A percentile compares a stretch with the other conserved stretches of the same genome.
phyloP scores from a whole-genome alignment of 1,284 basidiomycete genomes.

The Phellinidium pouzarii region DNA sequence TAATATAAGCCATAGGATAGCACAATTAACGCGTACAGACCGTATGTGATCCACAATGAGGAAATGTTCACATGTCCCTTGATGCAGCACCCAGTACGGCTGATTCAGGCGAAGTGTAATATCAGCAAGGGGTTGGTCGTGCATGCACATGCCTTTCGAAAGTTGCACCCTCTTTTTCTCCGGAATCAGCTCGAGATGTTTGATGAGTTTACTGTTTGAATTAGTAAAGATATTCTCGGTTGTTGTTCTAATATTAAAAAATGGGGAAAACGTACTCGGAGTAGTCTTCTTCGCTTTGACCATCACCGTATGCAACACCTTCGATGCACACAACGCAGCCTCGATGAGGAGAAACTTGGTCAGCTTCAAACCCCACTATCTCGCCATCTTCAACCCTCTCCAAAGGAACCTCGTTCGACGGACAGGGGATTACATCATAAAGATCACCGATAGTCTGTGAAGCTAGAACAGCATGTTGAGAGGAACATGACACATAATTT shows the following conservation, averaged over 20 bases:
- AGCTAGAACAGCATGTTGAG: conserved; percentile 62
- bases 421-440: conserved; percentile 54
- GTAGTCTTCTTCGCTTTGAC: conserved; percentile 42
- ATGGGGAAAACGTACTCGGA: conserved; percentile 42
- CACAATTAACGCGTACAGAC: conserved; percentile 30
- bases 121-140: conserved; percentile 42
- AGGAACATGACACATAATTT: conserved; percentile 52
- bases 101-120: conserved; percentile 56
- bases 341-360: conserved; percentile 19
- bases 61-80: conserved; percentile 77
- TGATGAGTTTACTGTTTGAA: conserved; percentile 48
- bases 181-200: conserved; percentile 33
- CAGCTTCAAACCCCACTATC: conserved; percentile 31
- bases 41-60: conserved; percentile 67
- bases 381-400: conserved; percentile 32
- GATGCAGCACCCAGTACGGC: conserved; percentile 77
- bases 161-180: conserved; percentile 7
- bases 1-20: background rate
- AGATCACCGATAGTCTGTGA: conserved; percentile 67
- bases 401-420: conserved; percentile 46
- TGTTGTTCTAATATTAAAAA: conserved; percentile 4
- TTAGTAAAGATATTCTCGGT: conserved; percentile 9
- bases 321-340: conserved; percentile 55
- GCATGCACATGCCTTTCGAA: conserved; percentile 39
- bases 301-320: conserved; percentile 49